Percentiles rank a stretch among this genome's conserved stretches.
Evolutionary conservation across 2,329 filamentous ascomycete species (phyloP).

Genomic region (Sordariomycetes sp.): DNA sequence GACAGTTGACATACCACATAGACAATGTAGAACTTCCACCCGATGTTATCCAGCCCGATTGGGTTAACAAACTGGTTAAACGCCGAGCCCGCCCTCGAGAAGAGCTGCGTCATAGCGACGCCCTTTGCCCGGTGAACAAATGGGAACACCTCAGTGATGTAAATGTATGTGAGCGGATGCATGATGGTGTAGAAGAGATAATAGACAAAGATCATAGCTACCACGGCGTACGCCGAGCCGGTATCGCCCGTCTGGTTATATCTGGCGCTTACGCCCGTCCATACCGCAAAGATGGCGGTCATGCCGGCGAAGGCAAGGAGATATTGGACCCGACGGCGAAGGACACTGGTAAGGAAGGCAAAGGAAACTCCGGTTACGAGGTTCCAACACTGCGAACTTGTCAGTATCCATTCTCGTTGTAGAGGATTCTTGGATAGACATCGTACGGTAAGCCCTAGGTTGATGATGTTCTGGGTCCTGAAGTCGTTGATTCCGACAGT

Average conservation of each 20-base stretch:
- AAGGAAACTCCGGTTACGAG: not conserved
- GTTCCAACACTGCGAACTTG: not conserved
- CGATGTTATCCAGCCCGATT: constrained; percentile 32
- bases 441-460: not conserved
- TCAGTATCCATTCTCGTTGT: not conserved
- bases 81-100: constrained; percentile 15
- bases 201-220: not conserved
- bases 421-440: not conserved
- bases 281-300: not conserved
- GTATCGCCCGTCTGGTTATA: not conserved
- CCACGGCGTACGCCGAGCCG: not conserved
- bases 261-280: not conserved
- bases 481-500: constrained; percentile 28
- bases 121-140: constrained; percentile 34
- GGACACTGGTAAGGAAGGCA: not conserved
- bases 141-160: not conserved
- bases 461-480: constrained; percentile 21
- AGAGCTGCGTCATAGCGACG: constrained; percentile 19
- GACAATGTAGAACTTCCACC: constrained; percentile 43
- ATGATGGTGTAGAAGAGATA: constrained; percentile 15
- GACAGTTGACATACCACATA: constrained; percentile 24
- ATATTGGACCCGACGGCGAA: not conserved
- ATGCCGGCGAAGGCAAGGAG: not conserved
- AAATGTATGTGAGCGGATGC: not conserved
- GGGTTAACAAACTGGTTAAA: constrained; percentile 31